Evolutionary conservation across 1,284 basidiomycete species (phyloP).

Genomic region (Cutaneotrichosporon mucoides): DNA sequence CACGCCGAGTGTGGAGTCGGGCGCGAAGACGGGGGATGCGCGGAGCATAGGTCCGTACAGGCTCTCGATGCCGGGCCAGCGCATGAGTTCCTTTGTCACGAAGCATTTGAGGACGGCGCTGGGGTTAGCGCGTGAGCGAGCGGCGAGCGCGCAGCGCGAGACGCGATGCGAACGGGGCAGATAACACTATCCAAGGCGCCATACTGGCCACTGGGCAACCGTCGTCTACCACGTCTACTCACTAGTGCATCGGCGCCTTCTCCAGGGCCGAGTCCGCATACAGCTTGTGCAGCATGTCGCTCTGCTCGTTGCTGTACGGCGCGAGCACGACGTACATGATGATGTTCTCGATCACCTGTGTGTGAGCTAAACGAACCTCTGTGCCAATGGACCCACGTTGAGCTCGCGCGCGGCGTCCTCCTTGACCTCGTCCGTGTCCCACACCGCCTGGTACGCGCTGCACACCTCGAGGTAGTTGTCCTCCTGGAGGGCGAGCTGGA

Average conservation of each 20-base stretch:
- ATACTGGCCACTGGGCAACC: too few species aligned
- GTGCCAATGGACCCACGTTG: conserved; percentile 55
- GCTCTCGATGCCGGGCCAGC: conserved; percentile 93
- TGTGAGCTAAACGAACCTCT: too few species aligned
- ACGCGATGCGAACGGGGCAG: too few species aligned
- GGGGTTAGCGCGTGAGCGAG: neutral
- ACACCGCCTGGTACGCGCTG: conserved; percentile 92
- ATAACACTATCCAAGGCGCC: too few species aligned
- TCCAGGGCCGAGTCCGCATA: conserved; percentile 70
- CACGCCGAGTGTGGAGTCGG: conserved; percentile 37
- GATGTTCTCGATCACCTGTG: conserved; percentile 82
- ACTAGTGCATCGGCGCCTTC: conserved; percentile 84
- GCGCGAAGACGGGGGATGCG: conserved; percentile 73
- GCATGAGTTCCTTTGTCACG: conserved; percentile 90
- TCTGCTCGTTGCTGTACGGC: conserved; percentile 94
- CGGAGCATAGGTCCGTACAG: conserved; percentile 83
- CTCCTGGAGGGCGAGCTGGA: conserved; percentile 82
- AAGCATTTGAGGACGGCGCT: conserved; percentile 97
- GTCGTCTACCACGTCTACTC: neutral
- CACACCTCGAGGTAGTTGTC: conserved; percentile 88
- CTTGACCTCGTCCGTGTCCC: conserved; percentile 90
- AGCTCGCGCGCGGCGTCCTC: conserved; percentile 70
- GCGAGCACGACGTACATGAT: conserved; percentile 92
- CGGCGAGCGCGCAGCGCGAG: neutral
- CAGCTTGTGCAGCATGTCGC: conserved; percentile 88